Base-by-base conservation (phyloP, 192 early-diverging fungal species). In the Chytriomyces confervae region DNA sequence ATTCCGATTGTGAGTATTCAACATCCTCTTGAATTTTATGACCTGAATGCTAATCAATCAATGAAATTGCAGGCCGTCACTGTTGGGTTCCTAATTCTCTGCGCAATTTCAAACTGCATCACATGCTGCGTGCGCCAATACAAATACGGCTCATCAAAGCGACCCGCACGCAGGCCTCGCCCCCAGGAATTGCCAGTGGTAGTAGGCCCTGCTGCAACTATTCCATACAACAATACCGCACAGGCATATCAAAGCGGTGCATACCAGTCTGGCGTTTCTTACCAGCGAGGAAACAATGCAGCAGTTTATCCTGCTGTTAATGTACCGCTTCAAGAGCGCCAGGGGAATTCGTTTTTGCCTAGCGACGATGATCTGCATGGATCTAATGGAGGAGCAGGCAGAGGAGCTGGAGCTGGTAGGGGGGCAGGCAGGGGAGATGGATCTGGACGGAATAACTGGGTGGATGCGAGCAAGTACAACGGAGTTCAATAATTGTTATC, bases 1-100 rank as follows among this genome's bases (percentile, higher is more conserved):
- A 81, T 85, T 60, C 81, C 84, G 7, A 72, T 85, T 51, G 76
- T 77, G 45, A 57, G 76, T 77, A 16, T 48, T 13, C 47, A 11
- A 6, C 6, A 24, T 24, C 66, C 68, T 67, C 51, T 47, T 51
- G 20, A 57, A 8, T 60, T 60, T 60, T 60, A 61, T 60, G 5
- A 3, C 9, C 16, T 16, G 18, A 9, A 43, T 10, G 10, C 70
- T 66, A 63, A 61, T 77, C 23, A 61, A 72, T 23, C 1, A 20
- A 69, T 10, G 16, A 69, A 16, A n/a, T 69, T 62, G 36, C 36
- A 77, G 77, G 60, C 80, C 50, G 68, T 82, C n/a, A 62, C 75
- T 43, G 79, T 61, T 13, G 84, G 77, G 6, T 64, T 82, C 36
- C 50, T 85, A 13, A 11, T 85, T 48, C 67, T 85, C 11, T 62